Base-by-base conservation (phyloP, 352 stramenopile genomes). In the Aphanomyces stellatus region DNA sequence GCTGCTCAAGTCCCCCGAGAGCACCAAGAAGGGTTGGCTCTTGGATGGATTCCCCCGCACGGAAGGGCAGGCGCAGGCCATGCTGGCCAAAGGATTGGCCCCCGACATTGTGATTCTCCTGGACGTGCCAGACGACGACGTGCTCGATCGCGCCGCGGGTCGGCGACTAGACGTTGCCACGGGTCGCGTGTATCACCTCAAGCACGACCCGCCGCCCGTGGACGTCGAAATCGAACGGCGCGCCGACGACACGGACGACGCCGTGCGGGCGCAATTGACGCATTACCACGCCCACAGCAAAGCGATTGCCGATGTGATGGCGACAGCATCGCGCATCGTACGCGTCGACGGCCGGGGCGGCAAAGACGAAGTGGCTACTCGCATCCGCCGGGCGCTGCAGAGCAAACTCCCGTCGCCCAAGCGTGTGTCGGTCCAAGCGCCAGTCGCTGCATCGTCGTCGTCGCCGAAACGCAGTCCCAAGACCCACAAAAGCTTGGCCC, bases 41-140 rank as follows among this genome's bases (percentile, higher is more conserved):
- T 74, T 99, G 15, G 96, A 99, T 72, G 96, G 96, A 0, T 99
- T 99, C 72, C 96, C 96, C 27, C 76, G 91, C 10, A 97, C 90
- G 0, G 77, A 87, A 33, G 74, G 76, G 3, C 91, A 98, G 70
- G 91, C 91, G 8, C 56, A 75, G 48, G 80, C 74, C 2, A 79
- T 91, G 60, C 48, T 85, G 0, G 69, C 69, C 4, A 78, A 78
- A 22, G 86, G 71, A 8, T 85, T 96, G 25, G 69, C 91, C 28
- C 89, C 98, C 0, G 91, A 98, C 69, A 77, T 91, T 25, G 93
- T 98, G 37, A 79, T 99, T 17, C 87, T 97, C 65, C 77, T 99
- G 1, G 90, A 97, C 60, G 91, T 99, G 43, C 91, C 95, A 0
- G 91, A 97, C 24, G 87, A 97, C 27, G 91, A 94, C 35, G 97